These are phyloP conservation scores for Fragaria iinumae DNA, from an alignment of 306 rosid species.

Conservation along the genomic window DNA sequence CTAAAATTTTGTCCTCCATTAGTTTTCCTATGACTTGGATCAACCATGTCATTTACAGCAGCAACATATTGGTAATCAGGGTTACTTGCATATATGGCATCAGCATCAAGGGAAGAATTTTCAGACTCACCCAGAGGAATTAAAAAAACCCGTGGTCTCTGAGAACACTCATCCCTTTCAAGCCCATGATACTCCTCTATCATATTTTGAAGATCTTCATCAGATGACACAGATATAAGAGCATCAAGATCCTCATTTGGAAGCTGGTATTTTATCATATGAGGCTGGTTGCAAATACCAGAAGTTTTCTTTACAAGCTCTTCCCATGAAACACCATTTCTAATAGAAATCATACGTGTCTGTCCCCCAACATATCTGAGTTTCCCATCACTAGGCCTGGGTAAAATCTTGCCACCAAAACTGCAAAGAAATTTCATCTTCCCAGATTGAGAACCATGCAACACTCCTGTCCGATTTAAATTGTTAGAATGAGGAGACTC, in stretches of 20 bases:
- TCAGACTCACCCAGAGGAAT: constrained; percentile 67
- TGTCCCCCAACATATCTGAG: constrained; percentile 80
- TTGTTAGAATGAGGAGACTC: constrained; percentile 48
- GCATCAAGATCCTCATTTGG: constrained; percentile 87
- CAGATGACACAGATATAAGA: constrained; percentile 72
- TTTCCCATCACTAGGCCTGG: constrained; percentile 70
- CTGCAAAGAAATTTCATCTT: constrained; percentile 74
- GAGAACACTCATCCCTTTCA: constrained; percentile 63
- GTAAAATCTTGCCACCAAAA: constrained; percentile 70
- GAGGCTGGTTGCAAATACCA: constrained; percentile 59
- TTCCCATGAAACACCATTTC: constrained; percentile 51
- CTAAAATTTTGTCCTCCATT: constrained; percentile 33
- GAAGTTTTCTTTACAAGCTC: constrained; percentile 60
- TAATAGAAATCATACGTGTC: constrained; percentile 58
- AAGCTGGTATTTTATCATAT: constrained; percentile 75
- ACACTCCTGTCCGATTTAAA: constrained; percentile 35
- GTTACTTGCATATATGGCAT: constrained; percentile 37
- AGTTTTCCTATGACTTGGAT: constrained; percentile 42
- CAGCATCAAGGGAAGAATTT: constrained; percentile 44
- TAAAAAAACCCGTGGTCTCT: constrained; percentile 59
- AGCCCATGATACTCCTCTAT: constrained; percentile 70
- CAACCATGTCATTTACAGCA: constrained; percentile 66
- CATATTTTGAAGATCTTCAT: constrained; percentile 85
- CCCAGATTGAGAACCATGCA: constrained; percentile 41
- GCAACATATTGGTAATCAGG: constrained; percentile 74